phyloP scores from a whole-genome alignment of 768 basidiomycete species.

The Ramaria rubella region DNA sequence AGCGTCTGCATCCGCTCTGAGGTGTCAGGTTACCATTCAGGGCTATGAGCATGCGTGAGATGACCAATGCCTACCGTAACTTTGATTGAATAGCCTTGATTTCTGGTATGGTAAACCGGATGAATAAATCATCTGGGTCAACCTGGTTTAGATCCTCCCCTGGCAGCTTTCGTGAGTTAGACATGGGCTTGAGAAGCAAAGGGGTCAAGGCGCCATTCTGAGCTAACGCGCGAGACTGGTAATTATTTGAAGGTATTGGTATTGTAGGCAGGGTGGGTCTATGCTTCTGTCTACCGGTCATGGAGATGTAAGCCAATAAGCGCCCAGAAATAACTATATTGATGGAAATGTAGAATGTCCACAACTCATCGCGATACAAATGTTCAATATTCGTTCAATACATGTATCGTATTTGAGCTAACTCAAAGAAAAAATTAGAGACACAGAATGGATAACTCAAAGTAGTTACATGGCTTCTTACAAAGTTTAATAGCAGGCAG shows the following conservation, averaged over 20 bases:
- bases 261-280: neutral
- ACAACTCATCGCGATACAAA: too few species aligned
- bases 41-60: neutral
- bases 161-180: neutral
- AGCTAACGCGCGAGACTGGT: neutral
- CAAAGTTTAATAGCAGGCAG: too few species aligned
- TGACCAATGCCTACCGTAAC: constrained; percentile 47
- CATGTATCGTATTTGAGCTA: too few species aligned
- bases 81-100: constrained; percentile 62
- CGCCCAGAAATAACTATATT: neutral
- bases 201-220: neutral
- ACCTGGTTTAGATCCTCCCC: constrained; percentile 21
- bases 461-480: too few species aligned
- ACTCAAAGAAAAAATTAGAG: too few species aligned
- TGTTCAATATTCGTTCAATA: too few species aligned
- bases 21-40: constrained; percentile 7
- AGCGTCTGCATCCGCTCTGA: constrained; percentile 72
- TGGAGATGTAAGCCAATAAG: neutral
- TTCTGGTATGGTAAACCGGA: constrained; percentile 62
- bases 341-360: neutral
- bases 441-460: too few species aligned
- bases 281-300: neutral
- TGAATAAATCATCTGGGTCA: constrained; percentile 71
- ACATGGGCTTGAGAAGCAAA: neutral
- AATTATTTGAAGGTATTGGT: neutral